Base-by-base conservation (phyloP, 306 rosid genomes). In the Ormosia semicastrata region DNA sequence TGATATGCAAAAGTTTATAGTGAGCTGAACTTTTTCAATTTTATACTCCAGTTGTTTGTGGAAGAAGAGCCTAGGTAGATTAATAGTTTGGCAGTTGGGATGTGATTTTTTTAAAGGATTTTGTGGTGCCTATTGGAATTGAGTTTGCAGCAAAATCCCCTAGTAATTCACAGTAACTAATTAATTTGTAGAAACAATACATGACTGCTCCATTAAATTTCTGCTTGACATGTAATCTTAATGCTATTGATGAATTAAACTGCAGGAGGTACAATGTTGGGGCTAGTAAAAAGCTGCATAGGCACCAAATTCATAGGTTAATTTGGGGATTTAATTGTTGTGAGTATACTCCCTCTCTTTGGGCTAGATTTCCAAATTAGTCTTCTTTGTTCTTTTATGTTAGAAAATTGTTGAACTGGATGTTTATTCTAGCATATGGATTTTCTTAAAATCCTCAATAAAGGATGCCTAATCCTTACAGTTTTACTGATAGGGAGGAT, bases 311-410 rank as follows among this genome's bases (percentile, higher is more conserved):
- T 95, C 80, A 95, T 98, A 1, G 74, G 97, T 76, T 98, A 95
- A 83, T 95, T 93, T 47, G 99, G 99, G 59, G 97, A 95, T 86
- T 82, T 95, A 62, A 92, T 95, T 85, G 98, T 98, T 87, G 99
- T 95, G 85, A 93, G 99, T 83, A 67, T 85, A 59, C 81, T 73
- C 58, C 30, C 5, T 68, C 68, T 34, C 76, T 50, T 54, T n/a
- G 18, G 10, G 79, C 66, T 54, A 50, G 39, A 41, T 60, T 34
- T 37, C 8, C 60, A 52, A 63, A 4, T 57, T 40, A 40, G 14
- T 36, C 8, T 13, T 58, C 3, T 18, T 41, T 18, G 54, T n/a
- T n/a, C n/a, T n/a, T n/a, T n/a, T n/a, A n/a, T n/a, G n/a, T n/a
- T n/a, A n/a, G n/a, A n/a, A n/a, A n/a, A n/a, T n/a, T n/a, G n/a